These are phyloP conservation scores for Bjerkandera adusta DNA, from an alignment of 1,284 basidiomycete genomes.

Conservation along the genomic window DNA sequence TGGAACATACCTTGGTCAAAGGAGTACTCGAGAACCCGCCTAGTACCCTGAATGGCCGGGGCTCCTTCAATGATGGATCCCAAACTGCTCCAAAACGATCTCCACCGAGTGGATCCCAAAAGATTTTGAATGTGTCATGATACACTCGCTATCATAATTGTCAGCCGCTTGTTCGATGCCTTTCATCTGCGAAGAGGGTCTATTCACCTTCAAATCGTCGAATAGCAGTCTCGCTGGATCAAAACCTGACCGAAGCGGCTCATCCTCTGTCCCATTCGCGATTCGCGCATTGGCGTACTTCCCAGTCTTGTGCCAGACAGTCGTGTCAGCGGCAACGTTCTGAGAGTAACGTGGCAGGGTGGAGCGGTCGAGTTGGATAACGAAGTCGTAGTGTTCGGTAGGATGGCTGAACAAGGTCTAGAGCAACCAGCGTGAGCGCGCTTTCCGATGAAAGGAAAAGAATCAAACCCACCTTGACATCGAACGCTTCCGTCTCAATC, in stretches of 20 bases:
- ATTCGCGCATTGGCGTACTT: conserved; percentile 47
- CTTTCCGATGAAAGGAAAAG: background rate
- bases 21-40: conserved; percentile 77
- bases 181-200: too few species aligned
- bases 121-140: conserved; percentile 78
- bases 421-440: background rate
- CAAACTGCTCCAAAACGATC: conserved; percentile 81
- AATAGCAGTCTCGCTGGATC: conserved; percentile 78
- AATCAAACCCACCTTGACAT: conserved; percentile 47
- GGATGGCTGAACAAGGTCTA: conserved; percentile 86
- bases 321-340: conserved; percentile 50
- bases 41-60: conserved; percentile 77
- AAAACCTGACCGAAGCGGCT: conserved; percentile 62
- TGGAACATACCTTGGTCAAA: conserved; percentile 34
- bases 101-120: conserved; percentile 86
- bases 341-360: conserved; percentile 75
- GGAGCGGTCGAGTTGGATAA: conserved; percentile 72
- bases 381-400: conserved; percentile 81
- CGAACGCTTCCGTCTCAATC: conserved; percentile 43
- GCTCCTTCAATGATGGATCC: conserved; percentile 67
- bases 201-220: conserved; percentile 66
- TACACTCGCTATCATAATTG: conserved; percentile 57
- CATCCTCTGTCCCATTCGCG: conserved; percentile 27
- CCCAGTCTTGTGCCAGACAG: conserved; percentile 40
- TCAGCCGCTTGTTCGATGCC: conserved; percentile 10